Base-by-base conservation (phyloP, 176 grass and related monocot species). In the Areca catechu region DNA sequence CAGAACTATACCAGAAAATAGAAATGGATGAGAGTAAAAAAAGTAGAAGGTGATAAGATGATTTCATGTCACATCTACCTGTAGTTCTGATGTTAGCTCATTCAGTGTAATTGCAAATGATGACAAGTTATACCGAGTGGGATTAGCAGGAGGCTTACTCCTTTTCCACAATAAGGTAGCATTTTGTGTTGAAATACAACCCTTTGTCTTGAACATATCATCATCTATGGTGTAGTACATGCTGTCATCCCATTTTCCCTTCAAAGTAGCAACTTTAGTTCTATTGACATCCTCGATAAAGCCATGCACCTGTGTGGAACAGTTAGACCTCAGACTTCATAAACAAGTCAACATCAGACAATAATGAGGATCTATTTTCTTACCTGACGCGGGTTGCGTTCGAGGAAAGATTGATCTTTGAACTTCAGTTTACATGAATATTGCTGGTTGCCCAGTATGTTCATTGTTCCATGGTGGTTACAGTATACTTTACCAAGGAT, bases 21-120 rank as follows among this genome's bases (percentile, higher is more conserved):
- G 50, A 83, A 24, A 58, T 53, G 7, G 62, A 51, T 52, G 20
- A 60, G 22, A 49, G 23, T 52, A 51, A 66, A 27, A 43, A 74
- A 74, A 15, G 5, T 47, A 7, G 51, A 47, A 62, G 67, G 59
- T 55, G 27, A 51, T n/a, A 4, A 70, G 37, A 60, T 20, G 48
- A 69, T 68, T 51, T 28, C 63, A 50, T 54, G 60, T n/a, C 51
- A 61, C 16, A 58, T 65, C 22, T 83, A 95, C 89, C 89, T 86
- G 73, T 7, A 95, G 73, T 49, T 55, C 85, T 34, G 63, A 60
- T 14, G 82, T 85, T 23, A 89, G 37, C 78, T 95, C 89, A 34
- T 95, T 95, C 63, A 95, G 71, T 34, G 85, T 89, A 64, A 95
- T 83, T 28, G 89, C 89, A 75, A 95, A 89, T 48, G 89, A 83